Evolutionary conservation across 2,329 filamentous ascomycete species (phyloP), one percentile per base, ranked within the genome.

Genomic region (Elsinoe australis): DNA sequence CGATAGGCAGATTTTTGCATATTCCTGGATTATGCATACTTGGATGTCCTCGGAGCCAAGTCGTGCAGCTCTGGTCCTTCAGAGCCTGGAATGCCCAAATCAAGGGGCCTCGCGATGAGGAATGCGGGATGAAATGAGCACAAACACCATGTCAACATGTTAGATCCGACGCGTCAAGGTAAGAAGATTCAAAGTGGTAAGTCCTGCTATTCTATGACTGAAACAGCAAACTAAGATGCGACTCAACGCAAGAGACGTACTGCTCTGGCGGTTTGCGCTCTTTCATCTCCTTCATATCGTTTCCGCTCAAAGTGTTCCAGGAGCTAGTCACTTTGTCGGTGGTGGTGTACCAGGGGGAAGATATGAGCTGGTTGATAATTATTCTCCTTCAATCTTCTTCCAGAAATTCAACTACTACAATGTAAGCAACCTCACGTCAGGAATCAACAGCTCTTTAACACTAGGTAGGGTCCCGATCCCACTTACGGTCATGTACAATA

Each of bases 381-480:
- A 64, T 42, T 26, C 52, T 14, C 53, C 58, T n/a, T 41, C 51
- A 1, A 53, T 49, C 35, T 64, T 65, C 52, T 62, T 65, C 54
- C 51, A 57, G 49, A 64, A 64, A 33, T 64, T 64, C 56, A 58
- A 58, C 36, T 66, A 59, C 51, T 63, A 59, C 52, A 59, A 54
- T 39, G 58, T 75, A 69, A 51, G 70, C 67, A n/a, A 5, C 7
- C 17, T 7, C 3, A n/a, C 14, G 4, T 3, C 8, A n/a, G 3
- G 3, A 7, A n/a, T 4, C 4, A 9, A 6, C 18, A 10, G 12
- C 1, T 3, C 12, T 14, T 42, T 52, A n/a, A 52, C 7, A 10
- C n/a, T 1, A 8, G 8, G 6, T 31, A 31, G 46, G 32, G 33
- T 7, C 46, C 18, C 12, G 33, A 38, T 29, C 36, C 60, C 3